Percentiles rank a stretch among this genome's conserved stretches.
phyloP scores from a whole-genome alignment of 805 yeast species.

The Zygosaccharomyces pseudorouxii region DNA sequence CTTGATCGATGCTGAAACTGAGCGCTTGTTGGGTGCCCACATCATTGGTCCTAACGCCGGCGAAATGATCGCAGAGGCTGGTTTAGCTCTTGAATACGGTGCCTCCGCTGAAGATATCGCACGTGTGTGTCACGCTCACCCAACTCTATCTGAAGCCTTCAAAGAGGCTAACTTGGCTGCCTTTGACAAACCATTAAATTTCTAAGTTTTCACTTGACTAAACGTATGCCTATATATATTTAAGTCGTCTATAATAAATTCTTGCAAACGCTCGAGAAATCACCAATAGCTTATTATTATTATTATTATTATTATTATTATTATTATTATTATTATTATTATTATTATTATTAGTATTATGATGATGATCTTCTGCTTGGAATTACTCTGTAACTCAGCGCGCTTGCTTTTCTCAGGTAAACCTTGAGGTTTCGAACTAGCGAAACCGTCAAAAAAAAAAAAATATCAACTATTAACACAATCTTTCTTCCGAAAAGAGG shows the following conservation, averaged over 20 bases:
- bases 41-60: slow-evolving; percentile 98
- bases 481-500: neutral
- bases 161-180: slow-evolving; percentile 96
- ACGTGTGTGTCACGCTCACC: slow-evolving; percentile 98
- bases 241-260: slow-evolving; percentile 3
- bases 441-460: neutral
- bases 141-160: slow-evolving; percentile 95
- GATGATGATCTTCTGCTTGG: neutral
- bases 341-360: neutral
- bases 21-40: slow-evolving; percentile 93
- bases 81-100: slow-evolving; percentile 96
- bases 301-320: neutral
- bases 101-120: slow-evolving; percentile 97
- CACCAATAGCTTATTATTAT: neutral
- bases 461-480: neutral
- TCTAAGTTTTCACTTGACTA: slow-evolving; percentile 6
- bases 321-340: neutral
- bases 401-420: neutral
- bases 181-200: slow-evolving; percentile 87
- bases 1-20: slow-evolving; percentile 94
- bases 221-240: slow-evolving; percentile 2
- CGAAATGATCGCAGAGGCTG: slow-evolving; percentile 99
- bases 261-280: neutral
- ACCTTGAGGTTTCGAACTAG: neutral
- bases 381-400: neutral